These are phyloP conservation scores for Pleomassaria siparia DNA, from an alignment of 2,329 filamentous ascomycete species.

Conservation along the genomic window DNA sequence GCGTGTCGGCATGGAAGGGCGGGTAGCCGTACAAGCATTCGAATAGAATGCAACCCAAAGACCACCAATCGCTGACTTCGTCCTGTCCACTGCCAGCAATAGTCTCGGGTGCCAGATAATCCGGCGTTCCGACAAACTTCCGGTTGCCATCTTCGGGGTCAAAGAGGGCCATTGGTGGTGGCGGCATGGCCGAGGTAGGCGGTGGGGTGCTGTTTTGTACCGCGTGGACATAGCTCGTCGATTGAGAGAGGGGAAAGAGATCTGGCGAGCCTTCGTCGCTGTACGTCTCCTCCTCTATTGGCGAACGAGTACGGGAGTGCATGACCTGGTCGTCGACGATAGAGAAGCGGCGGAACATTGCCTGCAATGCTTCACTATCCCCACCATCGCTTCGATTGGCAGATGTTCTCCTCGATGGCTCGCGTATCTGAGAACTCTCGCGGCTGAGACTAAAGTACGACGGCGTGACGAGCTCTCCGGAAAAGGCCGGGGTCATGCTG, in stretches of 20 bases:
- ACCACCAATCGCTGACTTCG: slow-evolving; percentile 99
- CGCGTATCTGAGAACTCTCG: slow-evolving; percentile 58
- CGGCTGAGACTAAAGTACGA: slow-evolving; percentile 86
- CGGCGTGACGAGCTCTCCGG: slow-evolving; percentile 71
- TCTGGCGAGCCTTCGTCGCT: slow-evolving; percentile 76
- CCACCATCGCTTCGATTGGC: slow-evolving; percentile 89
- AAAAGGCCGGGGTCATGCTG: slow-evolving; percentile 77
- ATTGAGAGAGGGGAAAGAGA: slow-evolving; percentile 65
- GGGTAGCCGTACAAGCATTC: slow-evolving; percentile 93
- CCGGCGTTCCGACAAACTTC: slow-evolving; percentile 92
- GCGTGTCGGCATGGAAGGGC: slow-evolving; percentile 86
- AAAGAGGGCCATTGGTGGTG: slow-evolving; percentile 89
- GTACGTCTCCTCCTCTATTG: slow-evolving; percentile 74
- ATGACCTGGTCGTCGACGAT: slow-evolving; percentile 49
- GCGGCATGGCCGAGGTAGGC: slow-evolving; percentile 74
- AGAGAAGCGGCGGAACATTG: slow-evolving; percentile 76
- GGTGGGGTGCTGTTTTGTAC: slow-evolving; percentile 61
- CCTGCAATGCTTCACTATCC: slow-evolving; percentile 79
- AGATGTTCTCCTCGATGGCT: slow-evolving; percentile 68
- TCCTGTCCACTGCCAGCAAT: slow-evolving; percentile 95
- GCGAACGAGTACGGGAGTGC: slow-evolving; percentile 53
- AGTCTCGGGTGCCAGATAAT: slow-evolving; percentile 95
- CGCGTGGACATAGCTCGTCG: slow-evolving; percentile 55
- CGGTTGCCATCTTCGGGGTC: slow-evolving; percentile 92
- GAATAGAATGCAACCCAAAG: slow-evolving; percentile 95